Conservation (phyloP, 768 basidiomycete genomes). For the Hypsizygus marmoreus region DNA sequence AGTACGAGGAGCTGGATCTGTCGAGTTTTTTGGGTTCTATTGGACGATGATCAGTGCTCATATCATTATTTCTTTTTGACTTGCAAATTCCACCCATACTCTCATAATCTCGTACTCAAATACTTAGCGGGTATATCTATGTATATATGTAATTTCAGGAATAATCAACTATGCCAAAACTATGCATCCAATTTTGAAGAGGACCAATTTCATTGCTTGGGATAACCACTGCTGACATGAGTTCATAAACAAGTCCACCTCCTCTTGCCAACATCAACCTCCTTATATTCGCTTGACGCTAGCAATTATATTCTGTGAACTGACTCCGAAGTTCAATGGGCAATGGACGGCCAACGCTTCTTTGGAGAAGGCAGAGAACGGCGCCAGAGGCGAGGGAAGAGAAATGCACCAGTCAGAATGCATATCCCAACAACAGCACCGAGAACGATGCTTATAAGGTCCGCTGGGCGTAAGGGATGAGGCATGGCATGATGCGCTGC, state of each 20-base stretch:
- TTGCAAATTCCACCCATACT: conserved; percentile 4
- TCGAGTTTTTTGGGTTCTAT: conserved; percentile 89
- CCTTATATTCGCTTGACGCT: too few species aligned
- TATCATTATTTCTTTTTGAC: conserved; percentile 28
- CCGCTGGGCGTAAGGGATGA: conserved; percentile 14
- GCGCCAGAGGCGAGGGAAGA: conserved; percentile 26
- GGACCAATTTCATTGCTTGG: neutral
- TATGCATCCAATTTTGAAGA: too few species aligned
- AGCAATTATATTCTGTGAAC: too few species aligned
- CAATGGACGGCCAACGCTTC: conserved; percentile 6
- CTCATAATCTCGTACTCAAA: conserved; percentile 6
- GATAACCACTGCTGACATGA: too few species aligned
- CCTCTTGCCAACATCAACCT: too few species aligned
- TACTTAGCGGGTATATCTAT: neutral
- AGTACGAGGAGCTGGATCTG: conserved; percentile 87
- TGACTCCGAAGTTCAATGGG: conserved; percentile 9
- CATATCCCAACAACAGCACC: conserved; percentile 20
- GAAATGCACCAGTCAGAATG: conserved; percentile 21
- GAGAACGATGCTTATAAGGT: conserved; percentile 23
- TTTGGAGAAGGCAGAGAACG: conserved; percentile 19
- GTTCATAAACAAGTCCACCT: too few species aligned
- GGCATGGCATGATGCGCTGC: neutral
- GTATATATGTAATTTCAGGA: conserved; percentile 15
- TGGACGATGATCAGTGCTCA: conserved; percentile 42
- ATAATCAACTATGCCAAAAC: too few species aligned